A percentile compares a stretch with the other conserved stretches of the same genome.
phyloP scores from a whole-genome alignment of 2,329 filamentous ascomycete genomes.

The Ceratocystis diversiconidia region DNA sequence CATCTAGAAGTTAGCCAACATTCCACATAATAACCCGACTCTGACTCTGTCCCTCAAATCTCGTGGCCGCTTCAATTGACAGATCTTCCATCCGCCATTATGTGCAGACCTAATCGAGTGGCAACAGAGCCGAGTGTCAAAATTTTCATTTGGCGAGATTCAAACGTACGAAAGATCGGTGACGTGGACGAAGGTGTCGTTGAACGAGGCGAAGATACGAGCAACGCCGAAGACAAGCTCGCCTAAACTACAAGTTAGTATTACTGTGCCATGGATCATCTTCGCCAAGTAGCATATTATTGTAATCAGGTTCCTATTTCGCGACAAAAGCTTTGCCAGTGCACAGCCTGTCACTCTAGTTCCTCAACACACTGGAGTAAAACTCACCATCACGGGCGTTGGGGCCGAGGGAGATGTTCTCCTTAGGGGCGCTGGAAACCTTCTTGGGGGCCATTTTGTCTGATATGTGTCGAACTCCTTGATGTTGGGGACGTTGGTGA shows the following conservation, averaged over 20 bases:
- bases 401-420: conserved; percentile 97
- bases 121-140: neutral
- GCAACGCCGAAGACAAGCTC: conserved; percentile 97
- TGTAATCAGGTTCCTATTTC: neutral
- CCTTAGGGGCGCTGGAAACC: conserved; percentile 66
- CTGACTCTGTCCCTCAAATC: neutral
- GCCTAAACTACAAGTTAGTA: conserved; percentile 37
- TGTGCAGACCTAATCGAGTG: neutral
- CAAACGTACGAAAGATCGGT: conserved; percentile 83
- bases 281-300: conserved; percentile 17
- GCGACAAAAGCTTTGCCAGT: neutral
- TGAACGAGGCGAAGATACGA: conserved; percentile 93
- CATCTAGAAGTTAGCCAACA: conserved; percentile 50
- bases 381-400: conserved; percentile 83
- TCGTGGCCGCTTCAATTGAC: neutral
- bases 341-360: neutral
- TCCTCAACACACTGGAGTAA: conserved; percentile 1
- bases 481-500: conserved; percentile 19
- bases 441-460: conserved; percentile 89
- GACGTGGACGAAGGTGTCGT: conserved; percentile 93
- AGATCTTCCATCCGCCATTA: neutral
- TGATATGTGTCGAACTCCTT: conserved; percentile 21
- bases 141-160: conserved; percentile 7
- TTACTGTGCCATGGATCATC: no score
- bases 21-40: neutral